Conservation (phyloP, 1,139 yeast genomes). For the Waltiozyma sp. region DNA sequence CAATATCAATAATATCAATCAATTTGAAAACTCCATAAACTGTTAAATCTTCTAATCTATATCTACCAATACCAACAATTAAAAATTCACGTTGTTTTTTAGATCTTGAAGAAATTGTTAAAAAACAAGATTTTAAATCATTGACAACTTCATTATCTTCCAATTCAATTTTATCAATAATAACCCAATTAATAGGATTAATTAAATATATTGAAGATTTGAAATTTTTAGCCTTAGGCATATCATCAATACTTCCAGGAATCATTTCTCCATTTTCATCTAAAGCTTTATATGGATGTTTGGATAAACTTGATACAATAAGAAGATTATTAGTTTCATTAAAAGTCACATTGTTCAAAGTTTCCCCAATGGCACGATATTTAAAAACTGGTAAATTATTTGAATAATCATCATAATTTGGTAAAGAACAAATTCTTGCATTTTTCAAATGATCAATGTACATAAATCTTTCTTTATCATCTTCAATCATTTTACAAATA, state of each 20-base stretch:
- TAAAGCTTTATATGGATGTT: slow-evolving; percentile 50
- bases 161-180: slow-evolving; percentile 59
- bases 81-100: slow-evolving; percentile 57
- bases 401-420: slow-evolving; percentile 57
- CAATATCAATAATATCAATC: slow-evolving; percentile 69
- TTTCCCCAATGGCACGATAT: slow-evolving; percentile 39
- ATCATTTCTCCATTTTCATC: slow-evolving; percentile 69
- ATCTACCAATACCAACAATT: slow-evolving; percentile 68
- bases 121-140: slow-evolving; percentile 22
- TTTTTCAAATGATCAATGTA: slow-evolving; percentile 62
- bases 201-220: slow-evolving; percentile 55
- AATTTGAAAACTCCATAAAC: slow-evolving; percentile 73
- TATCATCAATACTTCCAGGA: slow-evolving; percentile 43
- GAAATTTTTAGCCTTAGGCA: slow-evolving; percentile 39
- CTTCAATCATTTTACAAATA: slow-evolving; percentile 29
- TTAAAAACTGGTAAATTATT: slow-evolving; percentile 52
- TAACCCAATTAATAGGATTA: slow-evolving; percentile 63
- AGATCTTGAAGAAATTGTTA: slow-evolving; percentile 34
- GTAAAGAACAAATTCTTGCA: slow-evolving; percentile 60
- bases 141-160: slow-evolving; percentile 55
- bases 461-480: slow-evolving; percentile 39
- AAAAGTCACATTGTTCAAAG: slow-evolving; percentile 59
- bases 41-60: slow-evolving; percentile 74
- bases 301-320: slow-evolving; percentile 51
- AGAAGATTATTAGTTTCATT: slow-evolving; percentile 62